These are phyloP conservation scores for Stachybotrys chartarum DNA, from an alignment of 2,329 filamentous ascomycete species.

Conservation along the genomic window DNA sequence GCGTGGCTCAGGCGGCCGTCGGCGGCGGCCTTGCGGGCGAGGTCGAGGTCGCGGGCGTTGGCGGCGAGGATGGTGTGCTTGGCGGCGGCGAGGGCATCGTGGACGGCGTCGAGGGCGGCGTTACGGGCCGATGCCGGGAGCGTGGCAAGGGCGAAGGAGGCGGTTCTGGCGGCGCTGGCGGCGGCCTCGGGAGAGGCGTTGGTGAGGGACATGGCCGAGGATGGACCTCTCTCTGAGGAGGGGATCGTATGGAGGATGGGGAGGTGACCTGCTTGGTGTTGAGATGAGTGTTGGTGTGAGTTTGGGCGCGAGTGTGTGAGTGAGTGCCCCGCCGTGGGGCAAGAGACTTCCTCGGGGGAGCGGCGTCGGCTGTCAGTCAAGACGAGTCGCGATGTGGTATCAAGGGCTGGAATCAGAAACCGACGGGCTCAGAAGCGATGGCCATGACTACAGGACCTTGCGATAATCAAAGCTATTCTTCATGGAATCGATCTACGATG, in stretches of 20 bases:
- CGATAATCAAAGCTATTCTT: neutral
- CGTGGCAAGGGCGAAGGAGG: slow-evolving; percentile 76
- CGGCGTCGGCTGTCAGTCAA: too few species aligned
- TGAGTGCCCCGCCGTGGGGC: neutral
- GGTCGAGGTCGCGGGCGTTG: slow-evolving; percentile 74
- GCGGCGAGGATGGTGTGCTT: slow-evolving; percentile 76
- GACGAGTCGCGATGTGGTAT: neutral
- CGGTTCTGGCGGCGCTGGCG: slow-evolving; percentile 69
- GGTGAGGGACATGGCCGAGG: slow-evolving; percentile 70
- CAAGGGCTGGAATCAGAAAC: neutral
- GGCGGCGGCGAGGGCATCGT: slow-evolving; percentile 63
- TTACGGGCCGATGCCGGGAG: slow-evolving; percentile 73
- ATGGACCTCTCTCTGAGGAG: neutral
- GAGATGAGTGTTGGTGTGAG: neutral
- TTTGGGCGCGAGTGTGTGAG: neutral
- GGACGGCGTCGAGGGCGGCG: slow-evolving; percentile 74
- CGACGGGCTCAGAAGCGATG: neutral
- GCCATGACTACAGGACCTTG: neutral
- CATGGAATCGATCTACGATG: neutral
- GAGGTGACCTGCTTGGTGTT: neutral
- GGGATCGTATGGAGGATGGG: neutral
- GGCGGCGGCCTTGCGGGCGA: slow-evolving; percentile 65
- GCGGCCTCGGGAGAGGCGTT: slow-evolving; percentile 73
- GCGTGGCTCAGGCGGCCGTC: slow-evolving; percentile 73
- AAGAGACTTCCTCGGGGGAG: neutral